These are phyloP conservation scores for Leersia perrieri DNA, from an alignment of 176 grass and related monocot species.

Conservation along the genomic window DNA sequence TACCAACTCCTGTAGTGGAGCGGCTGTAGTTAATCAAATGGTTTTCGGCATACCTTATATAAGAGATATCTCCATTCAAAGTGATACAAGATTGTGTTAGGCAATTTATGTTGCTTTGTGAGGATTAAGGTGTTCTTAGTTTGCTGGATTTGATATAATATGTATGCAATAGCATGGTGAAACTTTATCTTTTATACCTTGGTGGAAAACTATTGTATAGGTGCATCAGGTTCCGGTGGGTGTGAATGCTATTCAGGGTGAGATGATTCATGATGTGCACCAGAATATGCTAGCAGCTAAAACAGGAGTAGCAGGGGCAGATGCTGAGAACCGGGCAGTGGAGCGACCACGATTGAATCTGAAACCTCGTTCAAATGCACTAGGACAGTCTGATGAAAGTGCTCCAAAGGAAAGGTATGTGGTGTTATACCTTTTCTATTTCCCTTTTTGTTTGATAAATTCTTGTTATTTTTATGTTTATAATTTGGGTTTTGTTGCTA, in stretches of 20 bases:
- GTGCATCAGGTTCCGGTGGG: constrained; percentile 31
- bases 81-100: constrained; percentile 7
- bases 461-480: neutral
- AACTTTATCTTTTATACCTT: constrained; percentile 16
- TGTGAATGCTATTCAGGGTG: constrained; percentile 34
- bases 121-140: neutral
- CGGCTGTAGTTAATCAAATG: neutral
- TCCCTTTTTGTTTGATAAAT: neutral
- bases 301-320: constrained; percentile 38
- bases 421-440: constrained; percentile 4
- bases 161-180: neutral
- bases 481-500: constrained; percentile 9
- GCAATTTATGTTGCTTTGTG: neutral
- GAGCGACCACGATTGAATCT: constrained; percentile 77
- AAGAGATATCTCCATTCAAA: neutral
- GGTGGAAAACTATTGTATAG: constrained; percentile 23
- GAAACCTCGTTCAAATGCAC: constrained; percentile 63
- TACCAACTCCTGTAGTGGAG: neutral
- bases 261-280: constrained; percentile 48
- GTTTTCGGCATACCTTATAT: neutral
- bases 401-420: constrained; percentile 63
- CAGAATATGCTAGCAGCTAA: constrained; percentile 37
- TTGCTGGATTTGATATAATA: constrained; percentile 1
- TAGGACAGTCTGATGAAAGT: constrained; percentile 50
- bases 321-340: constrained; percentile 36